Conservation (phyloP, 345 rosid species). For the Ceriops decandra region DNA sequence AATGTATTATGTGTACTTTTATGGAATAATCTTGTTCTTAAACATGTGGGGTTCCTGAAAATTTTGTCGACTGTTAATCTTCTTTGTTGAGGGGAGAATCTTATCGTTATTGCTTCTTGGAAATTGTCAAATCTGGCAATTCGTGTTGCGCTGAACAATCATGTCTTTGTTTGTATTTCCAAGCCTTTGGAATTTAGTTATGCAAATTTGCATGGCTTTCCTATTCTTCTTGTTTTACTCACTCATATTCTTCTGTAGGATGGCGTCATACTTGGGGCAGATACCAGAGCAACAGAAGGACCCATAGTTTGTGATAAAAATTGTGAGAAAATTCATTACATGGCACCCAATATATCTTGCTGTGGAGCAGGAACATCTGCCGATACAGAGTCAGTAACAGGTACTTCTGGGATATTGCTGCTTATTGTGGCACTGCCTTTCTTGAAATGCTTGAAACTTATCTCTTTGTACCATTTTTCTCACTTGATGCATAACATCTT, state of each 20-base stretch:
- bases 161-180: constrained; percentile 2
- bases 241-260: constrained; percentile 40
- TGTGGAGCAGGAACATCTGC: constrained; percentile 99
- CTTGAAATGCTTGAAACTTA: background rate
- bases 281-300: constrained; percentile 88
- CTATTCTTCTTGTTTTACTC: background rate
- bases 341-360: constrained; percentile 97
- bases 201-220: background rate
- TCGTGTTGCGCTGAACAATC: background rate
- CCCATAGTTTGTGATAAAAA: constrained; percentile 96
- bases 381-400: constrained; percentile 98
- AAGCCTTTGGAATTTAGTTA: constrained; percentile 1
- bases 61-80: too few species aligned
- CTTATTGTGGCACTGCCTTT: background rate
- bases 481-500: background rate
- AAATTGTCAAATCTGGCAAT: background rate
- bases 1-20: too few species aligned
- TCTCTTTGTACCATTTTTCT: background rate
- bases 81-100: too few species aligned
- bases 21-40: too few species aligned
- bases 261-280: constrained; percentile 95
- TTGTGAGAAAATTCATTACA: constrained; percentile 95
- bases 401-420: constrained; percentile 23
- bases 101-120: too few species aligned
- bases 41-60: too few species aligned